Base-by-base conservation (phyloP, 352 stramenopile genomes). In the Globisporangium splendens region DNA sequence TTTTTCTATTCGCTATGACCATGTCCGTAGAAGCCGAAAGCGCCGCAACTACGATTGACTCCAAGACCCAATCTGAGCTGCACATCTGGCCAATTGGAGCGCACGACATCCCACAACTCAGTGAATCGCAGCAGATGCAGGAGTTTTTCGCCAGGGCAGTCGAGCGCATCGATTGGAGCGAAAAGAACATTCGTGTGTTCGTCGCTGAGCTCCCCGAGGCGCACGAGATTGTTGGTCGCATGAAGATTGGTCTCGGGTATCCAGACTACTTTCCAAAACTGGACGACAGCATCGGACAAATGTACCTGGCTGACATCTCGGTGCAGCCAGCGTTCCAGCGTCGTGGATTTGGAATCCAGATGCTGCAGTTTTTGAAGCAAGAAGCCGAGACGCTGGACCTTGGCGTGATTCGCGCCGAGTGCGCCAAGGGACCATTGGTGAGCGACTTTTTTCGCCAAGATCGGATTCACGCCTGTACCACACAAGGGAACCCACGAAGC, bases 231-330 rank as follows among this genome's bases (percentile, higher is more conserved):
- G 41, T 44, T 15, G 51, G 44, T 6, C n/a, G 12, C 13, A 52
- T 51, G 15, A 49, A 59, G 18, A 47, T 63, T 17, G 68, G 68
- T 1, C 61, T 71, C 1, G 65, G 58, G 8, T 72, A 75, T 49
- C 68, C 68, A 8, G 54, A 55, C 21, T 76, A 76, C 59, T 76
- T 66, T 35, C 63, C 65, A 17, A 46, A 61, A 35, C 62, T 76
- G 31, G 20, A 54, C 12, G 43, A 56, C 33, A n/a, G 6, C 14
- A 38, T 65, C 24, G 57, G 54, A 7, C 69, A 76, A 50, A 38
- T 76, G 42, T 71, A 76, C 62, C 20, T 76, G 14, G 55, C 62
- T 21, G 15, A 46, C 20, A 52, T 76, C 18, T 15, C 62, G 2
- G 49, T 76, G n/a, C 33, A 56, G 46, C 58, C 71, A 18, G 38